A percentile compares a stretch with the other conserved stretches of the same genome.
These are phyloP conservation scores for Pseudoperonospora humuli DNA, from an alignment of 352 stramenopile genomes.

Conservation along the genomic window DNA sequence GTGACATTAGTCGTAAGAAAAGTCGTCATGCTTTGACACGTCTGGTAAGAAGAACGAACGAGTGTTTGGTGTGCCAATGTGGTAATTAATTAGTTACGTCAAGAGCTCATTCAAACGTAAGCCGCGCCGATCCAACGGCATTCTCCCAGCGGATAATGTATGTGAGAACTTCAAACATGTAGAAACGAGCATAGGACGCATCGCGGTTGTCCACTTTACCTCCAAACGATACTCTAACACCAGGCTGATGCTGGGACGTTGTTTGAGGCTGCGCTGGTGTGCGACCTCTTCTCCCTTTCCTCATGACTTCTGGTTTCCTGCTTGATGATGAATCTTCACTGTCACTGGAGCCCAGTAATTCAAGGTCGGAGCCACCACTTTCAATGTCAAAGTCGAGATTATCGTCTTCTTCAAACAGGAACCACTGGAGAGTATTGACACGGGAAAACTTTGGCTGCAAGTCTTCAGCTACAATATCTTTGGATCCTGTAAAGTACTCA, in stretches of 20 bases:
- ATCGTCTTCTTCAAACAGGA: slow-evolving; percentile 24
- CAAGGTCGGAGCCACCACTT: slow-evolving; percentile 29
- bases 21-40: too few species aligned
- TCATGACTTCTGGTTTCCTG: slow-evolving; percentile 6
- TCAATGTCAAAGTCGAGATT: slow-evolving; percentile 34
- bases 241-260: neutral
- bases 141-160: slow-evolving; percentile 44
- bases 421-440: slow-evolving; percentile 45
- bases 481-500: slow-evolving; percentile 27
- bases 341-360: slow-evolving; percentile 27
- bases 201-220: slow-evolving; percentile 41
- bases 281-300: slow-evolving; percentile 8
- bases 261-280: neutral
- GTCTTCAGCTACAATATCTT: slow-evolving; percentile 20
- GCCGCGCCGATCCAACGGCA: slow-evolving; percentile 26
- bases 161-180: slow-evolving; percentile 43
- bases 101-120: too few species aligned
- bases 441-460: slow-evolving; percentile 31
- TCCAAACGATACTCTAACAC: slow-evolving; percentile 37
- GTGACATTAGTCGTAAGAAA: too few species aligned
- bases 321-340: slow-evolving; percentile 16
- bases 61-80: too few species aligned
- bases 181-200: slow-evolving; percentile 30
- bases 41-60: too few species aligned
- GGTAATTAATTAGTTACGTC: too few species aligned